Evolutionary conservation across 768 basidiomycete species (phyloP).

Genomic region (Rhodotorula kratochvilovae): DNA sequence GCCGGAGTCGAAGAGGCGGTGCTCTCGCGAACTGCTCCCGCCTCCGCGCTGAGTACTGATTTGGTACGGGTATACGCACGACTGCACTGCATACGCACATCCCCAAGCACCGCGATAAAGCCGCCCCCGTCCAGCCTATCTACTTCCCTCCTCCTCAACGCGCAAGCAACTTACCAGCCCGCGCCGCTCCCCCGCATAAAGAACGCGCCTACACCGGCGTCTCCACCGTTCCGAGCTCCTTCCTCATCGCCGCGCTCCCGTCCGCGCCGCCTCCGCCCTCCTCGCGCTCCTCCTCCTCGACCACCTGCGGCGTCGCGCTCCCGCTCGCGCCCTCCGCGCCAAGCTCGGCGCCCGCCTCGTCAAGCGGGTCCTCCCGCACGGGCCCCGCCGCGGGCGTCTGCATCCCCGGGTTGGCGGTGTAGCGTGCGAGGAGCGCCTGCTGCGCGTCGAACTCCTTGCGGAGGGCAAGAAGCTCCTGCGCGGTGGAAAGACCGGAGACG

Average conservation of each 20-base stretch:
- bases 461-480: constrained; percentile 34
- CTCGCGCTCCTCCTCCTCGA: not conserved
- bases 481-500: too few relatives aligned
- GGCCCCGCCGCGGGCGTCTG: constrained; percentile 10
- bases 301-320: not conserved
- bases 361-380: not conserved
- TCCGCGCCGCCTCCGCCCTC: not conserved
- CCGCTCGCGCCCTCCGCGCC: not conserved
- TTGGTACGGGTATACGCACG: too few relatives aligned
- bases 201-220: not conserved
- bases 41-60: too few relatives aligned
- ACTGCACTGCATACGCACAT: too few relatives aligned
- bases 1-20: too few relatives aligned
- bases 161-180: too few relatives aligned
- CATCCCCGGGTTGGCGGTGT: constrained; percentile 13
- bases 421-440: constrained; percentile 22
- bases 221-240: constrained; percentile 7
- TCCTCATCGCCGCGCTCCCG: not conserved
- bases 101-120: too few relatives aligned
- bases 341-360: not conserved
- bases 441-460: constrained; percentile 40
- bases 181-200: too few relatives aligned
- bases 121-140: too few relatives aligned
- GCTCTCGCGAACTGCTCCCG: too few relatives aligned
- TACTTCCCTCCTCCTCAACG: too few relatives aligned